Percentiles rank a stretch among this genome's conserved stretches.
Conservation (phyloP, 2,329 filamentous ascomycete species). For the Xylaria polymorpha region DNA sequence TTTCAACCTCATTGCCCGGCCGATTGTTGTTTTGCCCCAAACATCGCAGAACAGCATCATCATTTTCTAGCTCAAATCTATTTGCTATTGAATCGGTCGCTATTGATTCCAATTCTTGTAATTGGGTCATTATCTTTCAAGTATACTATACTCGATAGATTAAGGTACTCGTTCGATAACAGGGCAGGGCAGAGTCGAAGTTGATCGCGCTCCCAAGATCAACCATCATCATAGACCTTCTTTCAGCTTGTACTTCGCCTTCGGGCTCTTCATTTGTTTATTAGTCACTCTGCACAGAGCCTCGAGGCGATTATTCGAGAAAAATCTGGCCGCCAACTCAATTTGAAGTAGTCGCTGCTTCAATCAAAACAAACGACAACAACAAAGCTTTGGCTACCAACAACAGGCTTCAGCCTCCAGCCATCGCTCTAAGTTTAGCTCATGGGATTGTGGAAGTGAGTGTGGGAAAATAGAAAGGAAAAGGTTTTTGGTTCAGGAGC, state of each 20-base stretch:
- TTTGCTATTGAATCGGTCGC: conserved; percentile 16
- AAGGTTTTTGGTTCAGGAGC: neutral
- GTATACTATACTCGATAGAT: conserved; percentile 30
- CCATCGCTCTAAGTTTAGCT: neutral
- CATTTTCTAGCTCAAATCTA: neutral
- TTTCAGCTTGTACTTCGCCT: conserved; percentile 13
- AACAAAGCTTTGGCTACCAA: neutral
- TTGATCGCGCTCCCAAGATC: conserved; percentile 17
- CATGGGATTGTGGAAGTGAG: neutral
- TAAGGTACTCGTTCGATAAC: conserved; percentile 24
- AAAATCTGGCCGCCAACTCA: neutral
- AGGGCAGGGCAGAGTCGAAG: conserved; percentile 13
- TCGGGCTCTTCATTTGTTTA: neutral
- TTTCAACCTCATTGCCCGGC: conserved; percentile 33
- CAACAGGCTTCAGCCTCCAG: conserved; percentile 13
- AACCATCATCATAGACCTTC: conserved; percentile 20
- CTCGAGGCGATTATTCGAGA: neutral
- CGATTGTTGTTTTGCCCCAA: conserved; percentile 34
- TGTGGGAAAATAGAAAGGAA: neutral
- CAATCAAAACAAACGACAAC: conserved; percentile 19
- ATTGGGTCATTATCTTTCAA: conserved; percentile 22
- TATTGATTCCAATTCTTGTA: conserved; percentile 13
- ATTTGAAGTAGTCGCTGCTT: conserved; percentile 6
- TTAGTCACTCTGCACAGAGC: conserved; percentile 11
- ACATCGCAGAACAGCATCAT: conserved; percentile 24